phyloP scores from a whole-genome alignment of 2,329 filamentous ascomycete species.

The Lachnellula suecica region DNA sequence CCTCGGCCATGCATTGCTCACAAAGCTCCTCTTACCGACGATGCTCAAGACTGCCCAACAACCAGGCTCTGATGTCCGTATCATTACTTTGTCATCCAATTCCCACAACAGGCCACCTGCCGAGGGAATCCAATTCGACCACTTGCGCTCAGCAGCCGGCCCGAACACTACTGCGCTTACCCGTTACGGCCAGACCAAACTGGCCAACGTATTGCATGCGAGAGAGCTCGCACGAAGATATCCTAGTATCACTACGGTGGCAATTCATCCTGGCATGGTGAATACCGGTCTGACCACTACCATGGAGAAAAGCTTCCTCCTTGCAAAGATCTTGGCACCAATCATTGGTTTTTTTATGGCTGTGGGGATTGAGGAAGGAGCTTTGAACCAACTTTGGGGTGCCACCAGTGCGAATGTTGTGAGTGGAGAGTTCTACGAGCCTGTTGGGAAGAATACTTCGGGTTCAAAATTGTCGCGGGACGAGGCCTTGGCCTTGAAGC shows the following conservation, averaged over 20 bases:
- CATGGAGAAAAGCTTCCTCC: too few species aligned
- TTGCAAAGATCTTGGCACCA: neutral
- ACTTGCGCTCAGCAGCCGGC: slow-evolving; percentile 30
- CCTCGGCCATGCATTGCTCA: slow-evolving; percentile 46
- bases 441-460: slow-evolving; percentile 29
- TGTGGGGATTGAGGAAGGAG: slow-evolving; percentile 25
- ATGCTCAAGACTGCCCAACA: slow-evolving; percentile 26
- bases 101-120: slow-evolving; percentile 1
- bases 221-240: slow-evolving; percentile 39
- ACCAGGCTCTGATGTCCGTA: slow-evolving; percentile 16
- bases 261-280: slow-evolving; percentile 43
- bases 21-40: slow-evolving; percentile 37
- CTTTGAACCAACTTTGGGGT: slow-evolving; percentile 42
- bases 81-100: slow-evolving; percentile 13
- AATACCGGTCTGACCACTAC: slow-evolving; percentile 16
- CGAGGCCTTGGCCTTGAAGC: slow-evolving; percentile 27
- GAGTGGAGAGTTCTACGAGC: slow-evolving; percentile 36
- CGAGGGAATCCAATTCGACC: slow-evolving; percentile 31
- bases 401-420: slow-evolving; percentile 24
- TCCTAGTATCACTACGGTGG: slow-evolving; percentile 35
- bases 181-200: slow-evolving; percentile 45
- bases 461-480: slow-evolving; percentile 16
- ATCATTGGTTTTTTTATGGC: neutral
- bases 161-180: neutral
- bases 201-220: slow-evolving; percentile 46